A percentile compares a stretch with the other conserved stretches of the same genome.
phyloP scores from a whole-genome alignment of 495 filamentous ascomycete species.

The Penicillium samsonianum region DNA sequence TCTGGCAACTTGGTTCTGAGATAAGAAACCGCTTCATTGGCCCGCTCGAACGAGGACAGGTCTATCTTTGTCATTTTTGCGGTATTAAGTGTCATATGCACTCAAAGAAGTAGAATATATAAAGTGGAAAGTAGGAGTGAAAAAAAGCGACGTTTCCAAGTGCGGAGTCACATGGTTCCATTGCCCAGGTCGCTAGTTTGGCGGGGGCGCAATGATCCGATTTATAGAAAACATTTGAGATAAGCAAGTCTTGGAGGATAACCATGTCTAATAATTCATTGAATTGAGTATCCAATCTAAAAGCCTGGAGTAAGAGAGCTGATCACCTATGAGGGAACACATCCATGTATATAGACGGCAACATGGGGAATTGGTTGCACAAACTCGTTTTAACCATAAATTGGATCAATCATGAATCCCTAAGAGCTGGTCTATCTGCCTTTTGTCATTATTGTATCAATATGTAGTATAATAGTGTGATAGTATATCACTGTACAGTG shows the following conservation, averaged over 20 bases:
- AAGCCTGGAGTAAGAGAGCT: background rate
- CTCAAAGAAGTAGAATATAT: background rate
- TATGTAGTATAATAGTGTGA: background rate
- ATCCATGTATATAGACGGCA: background rate
- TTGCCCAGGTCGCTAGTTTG: conserved; percentile 6
- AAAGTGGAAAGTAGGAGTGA: background rate
- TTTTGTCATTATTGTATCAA: background rate
- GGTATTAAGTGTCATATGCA: background rate
- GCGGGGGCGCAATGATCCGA: conserved; percentile 4
- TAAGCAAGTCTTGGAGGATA: background rate
- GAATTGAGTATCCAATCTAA: background rate
- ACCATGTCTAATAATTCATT: background rate
- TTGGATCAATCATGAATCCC: background rate
- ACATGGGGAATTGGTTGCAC: background rate
- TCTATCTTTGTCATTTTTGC: conserved; percentile 20
- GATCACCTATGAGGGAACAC: background rate
- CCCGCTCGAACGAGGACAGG: conserved; percentile 34
- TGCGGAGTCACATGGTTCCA: conserved; percentile 17
- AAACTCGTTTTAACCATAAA: background rate
- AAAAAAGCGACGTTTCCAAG: conserved; percentile 2
- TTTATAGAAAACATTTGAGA: background rate
- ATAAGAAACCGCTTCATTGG: conserved; percentile 42
- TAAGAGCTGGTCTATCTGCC: background rate
- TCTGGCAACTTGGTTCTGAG: conserved; percentile 45
- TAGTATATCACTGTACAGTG: background rate